A percentile compares a stretch with the other conserved stretches of the same genome.
phyloP scores from a whole-genome alignment of 768 basidiomycete species.

The Gyrodon lividus region DNA sequence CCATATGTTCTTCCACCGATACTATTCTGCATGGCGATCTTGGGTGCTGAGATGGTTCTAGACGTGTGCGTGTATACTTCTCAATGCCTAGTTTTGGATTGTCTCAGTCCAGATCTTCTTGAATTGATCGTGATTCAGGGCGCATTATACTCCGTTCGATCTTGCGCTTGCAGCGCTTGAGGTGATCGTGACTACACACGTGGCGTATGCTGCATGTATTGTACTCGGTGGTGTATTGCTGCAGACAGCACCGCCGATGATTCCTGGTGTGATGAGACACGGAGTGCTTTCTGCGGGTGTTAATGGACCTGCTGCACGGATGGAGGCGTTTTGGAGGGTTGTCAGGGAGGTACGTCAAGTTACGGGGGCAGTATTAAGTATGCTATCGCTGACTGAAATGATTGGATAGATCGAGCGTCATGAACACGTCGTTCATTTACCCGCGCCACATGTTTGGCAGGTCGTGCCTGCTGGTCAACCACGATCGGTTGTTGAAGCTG shows the following conservation, averaged over 20 bases:
- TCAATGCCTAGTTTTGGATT: not conserved
- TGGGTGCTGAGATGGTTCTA: conserved; percentile 51
- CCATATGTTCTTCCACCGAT: conserved; percentile 73
- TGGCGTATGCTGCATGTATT: conserved; percentile 82
- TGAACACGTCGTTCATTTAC: conserved; percentile 77
- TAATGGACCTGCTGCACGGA: conserved; percentile 49
- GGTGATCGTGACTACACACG: conserved; percentile 72
- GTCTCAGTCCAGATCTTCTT: too few species aligned
- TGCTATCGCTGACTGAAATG: not conserved
- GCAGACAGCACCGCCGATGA: conserved; percentile 75
- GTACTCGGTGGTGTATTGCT: conserved; percentile 84
- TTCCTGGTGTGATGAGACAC: conserved; percentile 10
- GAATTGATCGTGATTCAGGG: conserved; percentile 19
- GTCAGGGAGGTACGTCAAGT: conserved; percentile 69
- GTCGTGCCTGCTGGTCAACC: conserved; percentile 49
- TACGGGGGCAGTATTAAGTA: not conserved
- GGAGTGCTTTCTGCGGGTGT: conserved; percentile 7
- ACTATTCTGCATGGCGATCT: conserved; percentile 52
- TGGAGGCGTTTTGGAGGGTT: conserved; percentile 78
- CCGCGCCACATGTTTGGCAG: conserved; percentile 89
- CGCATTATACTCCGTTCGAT: conserved; percentile 73
- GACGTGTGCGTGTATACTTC: conserved; percentile 49
- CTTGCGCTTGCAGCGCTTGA: conserved; percentile 79
- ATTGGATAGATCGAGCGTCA: conserved; percentile 73
- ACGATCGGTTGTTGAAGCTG: conserved; percentile 4